These are phyloP conservation scores for Auriscalpium orientale DNA, from an alignment of 768 basidiomycete species.

Conservation along the genomic window DNA sequence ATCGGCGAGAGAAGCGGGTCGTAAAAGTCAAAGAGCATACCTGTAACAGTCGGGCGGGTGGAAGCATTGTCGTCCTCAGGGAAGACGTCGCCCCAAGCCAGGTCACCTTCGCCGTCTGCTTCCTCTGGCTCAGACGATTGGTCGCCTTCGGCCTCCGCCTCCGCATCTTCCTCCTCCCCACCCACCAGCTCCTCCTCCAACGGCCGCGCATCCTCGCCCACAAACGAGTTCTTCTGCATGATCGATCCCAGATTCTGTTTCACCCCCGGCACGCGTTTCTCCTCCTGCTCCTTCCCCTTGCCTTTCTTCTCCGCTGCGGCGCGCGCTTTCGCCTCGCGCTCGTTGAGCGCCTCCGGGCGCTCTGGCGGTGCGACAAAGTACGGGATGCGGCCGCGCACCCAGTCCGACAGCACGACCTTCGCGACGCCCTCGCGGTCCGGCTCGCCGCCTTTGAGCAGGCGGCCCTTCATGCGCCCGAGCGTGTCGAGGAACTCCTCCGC, in stretches of 20 bases:
- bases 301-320: slow-evolving; percentile 32
- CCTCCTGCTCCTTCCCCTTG: slow-evolving; percentile 24
- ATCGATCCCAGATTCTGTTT: slow-evolving; percentile 83
- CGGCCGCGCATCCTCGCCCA: slow-evolving; percentile 74
- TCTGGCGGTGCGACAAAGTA: slow-evolving; percentile 94
- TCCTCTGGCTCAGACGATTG: slow-evolving; percentile 12
- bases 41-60: slow-evolving; percentile 4
- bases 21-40: slow-evolving; percentile 1
- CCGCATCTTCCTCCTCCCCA: slow-evolving; percentile 25
- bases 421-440: slow-evolving; percentile 88
- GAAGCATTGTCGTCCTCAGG: slow-evolving; percentile 32
- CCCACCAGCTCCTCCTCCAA: slow-evolving; percentile 42
- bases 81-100: slow-evolving; percentile 88
- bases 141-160: slow-evolving; percentile 31
- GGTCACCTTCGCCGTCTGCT: slow-evolving; percentile 33
- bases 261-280: slow-evolving; percentile 49
- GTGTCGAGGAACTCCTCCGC: slow-evolving; percentile 76
- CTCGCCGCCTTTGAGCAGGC: slow-evolving; percentile 89
- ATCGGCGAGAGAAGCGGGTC: slow-evolving; percentile 1
- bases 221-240: slow-evolving; percentile 81
- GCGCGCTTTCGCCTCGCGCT: slow-evolving; percentile 39
- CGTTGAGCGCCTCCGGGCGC: slow-evolving; percentile 62
- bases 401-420: slow-evolving; percentile 92
- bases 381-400: slow-evolving; percentile 95
- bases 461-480: slow-evolving; percentile 86